These are phyloP conservation scores for Paxillus involutus DNA, from an alignment of 768 basidiomycete species.

Conservation along the genomic window DNA sequence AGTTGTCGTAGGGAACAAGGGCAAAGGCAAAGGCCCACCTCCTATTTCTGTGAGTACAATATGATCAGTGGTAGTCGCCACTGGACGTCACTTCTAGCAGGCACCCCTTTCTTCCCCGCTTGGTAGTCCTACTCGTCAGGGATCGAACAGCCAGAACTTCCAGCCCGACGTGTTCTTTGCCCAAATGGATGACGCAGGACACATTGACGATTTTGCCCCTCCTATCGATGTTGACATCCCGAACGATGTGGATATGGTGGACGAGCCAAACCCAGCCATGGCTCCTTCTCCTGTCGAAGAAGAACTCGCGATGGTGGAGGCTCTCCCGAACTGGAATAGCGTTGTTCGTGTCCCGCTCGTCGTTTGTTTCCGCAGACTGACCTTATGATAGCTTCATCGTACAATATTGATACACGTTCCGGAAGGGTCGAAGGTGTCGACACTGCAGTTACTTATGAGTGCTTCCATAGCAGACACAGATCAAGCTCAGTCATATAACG, in stretches of 20 bases:
- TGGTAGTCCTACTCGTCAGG: slow-evolving; percentile 21
- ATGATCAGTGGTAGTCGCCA: background rate
- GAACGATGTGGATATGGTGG: slow-evolving; percentile 37
- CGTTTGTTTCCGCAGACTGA: background rate
- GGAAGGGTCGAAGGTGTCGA: slow-evolving; percentile 37
- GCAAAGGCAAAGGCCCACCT: slow-evolving; percentile 11
- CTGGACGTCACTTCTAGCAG: slow-evolving; percentile 1
- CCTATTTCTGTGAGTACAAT: slow-evolving; percentile 7
- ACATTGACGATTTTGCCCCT: slow-evolving; percentile 11
- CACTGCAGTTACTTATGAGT: slow-evolving; percentile 55
- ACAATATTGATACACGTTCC: slow-evolving; percentile 59
- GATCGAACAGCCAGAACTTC: slow-evolving; percentile 4
- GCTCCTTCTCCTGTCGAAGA: slow-evolving; percentile 24
- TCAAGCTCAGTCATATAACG: slow-evolving; percentile 37
- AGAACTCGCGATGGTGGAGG: slow-evolving; percentile 29
- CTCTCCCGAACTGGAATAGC: slow-evolving; percentile 50
- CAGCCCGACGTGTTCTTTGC: slow-evolving; percentile 22
- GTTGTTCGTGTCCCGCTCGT: slow-evolving; percentile 43
- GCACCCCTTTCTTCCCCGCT: slow-evolving; percentile 19
- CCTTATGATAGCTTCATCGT: slow-evolving; percentile 48
- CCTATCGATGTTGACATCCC: slow-evolving; percentile 22
- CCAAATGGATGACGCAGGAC: slow-evolving; percentile 11
- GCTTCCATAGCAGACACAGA: slow-evolving; percentile 26
- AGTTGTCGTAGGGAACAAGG: slow-evolving; percentile 11
- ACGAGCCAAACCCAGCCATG: slow-evolving; percentile 17